These are phyloP conservation scores for Plasmodium vivax DNA, from an alignment of 169 alveolate species.

Conservation along the genomic window DNA sequence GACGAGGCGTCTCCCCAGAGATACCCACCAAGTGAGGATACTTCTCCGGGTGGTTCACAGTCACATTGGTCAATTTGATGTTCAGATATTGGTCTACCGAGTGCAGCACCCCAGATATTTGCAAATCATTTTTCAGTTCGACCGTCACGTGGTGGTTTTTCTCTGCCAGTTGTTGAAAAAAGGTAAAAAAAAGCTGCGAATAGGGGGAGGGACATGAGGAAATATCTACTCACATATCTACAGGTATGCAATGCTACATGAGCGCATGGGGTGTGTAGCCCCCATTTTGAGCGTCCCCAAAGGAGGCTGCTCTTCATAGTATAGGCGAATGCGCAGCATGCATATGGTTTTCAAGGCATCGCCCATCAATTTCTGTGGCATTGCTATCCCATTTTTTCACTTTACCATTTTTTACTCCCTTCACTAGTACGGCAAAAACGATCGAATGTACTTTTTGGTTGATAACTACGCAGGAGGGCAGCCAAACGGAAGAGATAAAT, in stretches of 20 bases:
- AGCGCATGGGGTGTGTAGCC: neutral
- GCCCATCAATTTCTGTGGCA: neutral
- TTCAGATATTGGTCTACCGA: conserved; percentile 95
- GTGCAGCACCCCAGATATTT: conserved; percentile 92
- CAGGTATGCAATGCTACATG: neutral
- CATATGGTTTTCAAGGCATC: neutral
- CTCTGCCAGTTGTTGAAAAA: conserved; percentile 93
- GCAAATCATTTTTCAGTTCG: conserved; percentile 94
- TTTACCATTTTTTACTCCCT: conserved; percentile 31
- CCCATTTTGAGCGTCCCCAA: neutral
- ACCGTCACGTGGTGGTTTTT: conserved; percentile 91
- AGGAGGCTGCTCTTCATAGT: neutral
- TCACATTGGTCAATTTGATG: conserved; percentile 91
- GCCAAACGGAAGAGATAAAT: neutral
- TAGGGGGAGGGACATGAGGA: neutral
- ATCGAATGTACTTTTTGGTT: neutral
- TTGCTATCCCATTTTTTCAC: neutral
- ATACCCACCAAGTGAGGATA: conserved; percentile 91
- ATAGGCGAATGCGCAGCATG: neutral
- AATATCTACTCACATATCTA: neutral
- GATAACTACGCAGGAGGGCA: neutral
- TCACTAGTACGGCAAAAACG: neutral
- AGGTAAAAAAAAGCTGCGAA: conserved; percentile 90
- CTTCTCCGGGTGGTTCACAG: conserved; percentile 92
- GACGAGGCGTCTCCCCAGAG: neutral